A percentile compares a stretch with the other conserved stretches of the same genome.
phyloP scores from a whole-genome alignment of 2,329 filamentous ascomycete genomes.

The Neofusicoccum laricinum region DNA sequence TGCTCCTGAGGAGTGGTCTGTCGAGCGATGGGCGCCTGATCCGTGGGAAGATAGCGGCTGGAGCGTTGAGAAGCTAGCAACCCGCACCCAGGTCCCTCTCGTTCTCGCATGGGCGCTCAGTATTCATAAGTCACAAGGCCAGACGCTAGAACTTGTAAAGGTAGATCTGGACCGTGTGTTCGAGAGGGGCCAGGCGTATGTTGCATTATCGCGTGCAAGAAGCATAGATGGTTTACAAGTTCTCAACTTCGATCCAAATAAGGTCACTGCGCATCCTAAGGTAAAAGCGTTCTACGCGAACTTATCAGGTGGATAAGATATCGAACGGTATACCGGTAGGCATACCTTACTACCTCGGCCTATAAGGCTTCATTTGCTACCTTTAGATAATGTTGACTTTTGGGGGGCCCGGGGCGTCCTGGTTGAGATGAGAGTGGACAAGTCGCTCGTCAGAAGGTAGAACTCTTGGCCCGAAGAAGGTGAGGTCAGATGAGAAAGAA shows the following conservation, averaged over 20 bases:
- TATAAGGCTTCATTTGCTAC: too few relatives aligned
- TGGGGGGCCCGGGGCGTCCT: too few relatives aligned
- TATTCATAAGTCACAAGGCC: slow-evolving; percentile 60
- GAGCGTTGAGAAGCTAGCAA: slow-evolving; percentile 38
- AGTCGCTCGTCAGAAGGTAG: too few relatives aligned
- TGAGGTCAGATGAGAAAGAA: too few relatives aligned
- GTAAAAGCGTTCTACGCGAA: neutral
- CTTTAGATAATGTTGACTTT: too few relatives aligned
- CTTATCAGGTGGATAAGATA: neutral
- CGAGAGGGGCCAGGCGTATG: slow-evolving; percentile 60
- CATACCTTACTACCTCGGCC: too few relatives aligned
- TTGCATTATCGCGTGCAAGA: slow-evolving; percentile 40
- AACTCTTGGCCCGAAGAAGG: too few relatives aligned
- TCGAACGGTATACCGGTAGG: too few relatives aligned
- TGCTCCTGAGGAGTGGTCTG: neutral
- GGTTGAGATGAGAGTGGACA: too few relatives aligned
- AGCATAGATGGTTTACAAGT: slow-evolving; percentile 5
- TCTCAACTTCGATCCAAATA: neutral
- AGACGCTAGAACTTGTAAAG: slow-evolving; percentile 58
- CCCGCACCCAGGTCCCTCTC: slow-evolving; percentile 61
- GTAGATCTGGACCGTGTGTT: slow-evolving; percentile 55
- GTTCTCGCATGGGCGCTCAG: slow-evolving; percentile 61
- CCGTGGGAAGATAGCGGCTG: neutral
- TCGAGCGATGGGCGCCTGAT: neutral
- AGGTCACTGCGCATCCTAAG: neutral